Evolutionary conservation across 2,329 filamentous ascomycete species (phyloP).

Genomic region (Blumeriella jaapii): DNA sequence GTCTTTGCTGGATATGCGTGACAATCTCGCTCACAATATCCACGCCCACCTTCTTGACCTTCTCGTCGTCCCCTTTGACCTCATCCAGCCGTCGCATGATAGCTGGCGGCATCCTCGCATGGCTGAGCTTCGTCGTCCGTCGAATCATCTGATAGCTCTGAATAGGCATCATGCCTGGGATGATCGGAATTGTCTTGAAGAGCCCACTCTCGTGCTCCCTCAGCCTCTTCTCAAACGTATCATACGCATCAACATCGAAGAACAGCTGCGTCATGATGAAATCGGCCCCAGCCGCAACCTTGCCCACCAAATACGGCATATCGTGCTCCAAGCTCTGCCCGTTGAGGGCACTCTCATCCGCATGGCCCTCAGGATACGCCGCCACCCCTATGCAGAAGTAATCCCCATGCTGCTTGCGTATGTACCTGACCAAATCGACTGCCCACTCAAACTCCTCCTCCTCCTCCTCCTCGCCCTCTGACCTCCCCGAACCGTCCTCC

Average conservation of each 20-base stretch:
- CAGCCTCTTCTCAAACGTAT: slow-evolving; percentile 64
- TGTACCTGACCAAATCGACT: slow-evolving; percentile 80
- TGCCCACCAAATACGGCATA: slow-evolving; percentile 79
- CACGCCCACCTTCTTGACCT: slow-evolving; percentile 68
- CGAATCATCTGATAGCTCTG: slow-evolving; percentile 96
- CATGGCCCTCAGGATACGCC: slow-evolving; percentile 89
- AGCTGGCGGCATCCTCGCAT: slow-evolving; percentile 65
- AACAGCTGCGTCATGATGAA: slow-evolving; percentile 99
- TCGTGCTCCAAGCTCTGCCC: slow-evolving; percentile 64
- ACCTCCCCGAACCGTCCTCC: slow-evolving; percentile 33
- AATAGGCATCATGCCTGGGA: slow-evolving; percentile 93
- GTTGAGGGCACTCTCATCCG: slow-evolving; percentile 73
- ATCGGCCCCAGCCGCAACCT: slow-evolving; percentile 82
- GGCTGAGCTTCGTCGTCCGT: slow-evolving; percentile 86
- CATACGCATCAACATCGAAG: slow-evolving; percentile 79
- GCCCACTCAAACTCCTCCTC: slow-evolving; percentile 73
- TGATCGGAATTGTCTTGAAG: slow-evolving; percentile 80
- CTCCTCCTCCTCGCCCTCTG: slow-evolving; percentile 30
- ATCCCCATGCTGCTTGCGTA: slow-evolving; percentile 72
- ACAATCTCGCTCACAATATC: slow-evolving; percentile 79
- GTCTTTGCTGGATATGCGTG: slow-evolving; percentile 58
- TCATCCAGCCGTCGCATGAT: slow-evolving; percentile 60
- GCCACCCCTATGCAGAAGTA: slow-evolving; percentile 96
- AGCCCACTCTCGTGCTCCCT: slow-evolving; percentile 71
- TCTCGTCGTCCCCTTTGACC: slow-evolving; percentile 69